Conservation (phyloP, 352 stramenopile genomes). For the Globisporangium iwayamae region DNA sequence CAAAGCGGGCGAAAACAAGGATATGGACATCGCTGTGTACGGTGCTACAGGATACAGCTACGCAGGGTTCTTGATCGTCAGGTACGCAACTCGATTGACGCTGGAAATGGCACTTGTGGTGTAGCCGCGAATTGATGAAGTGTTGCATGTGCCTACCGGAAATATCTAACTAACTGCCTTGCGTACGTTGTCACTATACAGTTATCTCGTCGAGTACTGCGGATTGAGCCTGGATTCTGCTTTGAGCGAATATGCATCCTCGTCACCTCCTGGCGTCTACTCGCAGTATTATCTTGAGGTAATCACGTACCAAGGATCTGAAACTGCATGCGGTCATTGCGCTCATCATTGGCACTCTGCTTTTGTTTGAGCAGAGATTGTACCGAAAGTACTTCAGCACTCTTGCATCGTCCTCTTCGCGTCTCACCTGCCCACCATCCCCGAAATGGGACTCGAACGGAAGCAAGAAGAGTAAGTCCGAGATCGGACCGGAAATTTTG, state of each 20-base stretch:
- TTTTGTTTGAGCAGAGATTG: slow-evolving; percentile 30
- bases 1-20: slow-evolving; percentile 52
- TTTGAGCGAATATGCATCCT: slow-evolving; percentile 55
- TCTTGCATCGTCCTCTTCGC: slow-evolving; percentile 43
- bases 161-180: background rate
- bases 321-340: background rate
- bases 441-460: slow-evolving; percentile 66
- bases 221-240: slow-evolving; percentile 56
- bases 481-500: slow-evolving; percentile 57
- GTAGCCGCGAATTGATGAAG: background rate
- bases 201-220: slow-evolving; percentile 73
- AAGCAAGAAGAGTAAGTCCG: slow-evolving; percentile 32
- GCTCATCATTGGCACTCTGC: slow-evolving; percentile 4
- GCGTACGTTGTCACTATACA: slow-evolving; percentile 16
- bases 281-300: slow-evolving; percentile 68
- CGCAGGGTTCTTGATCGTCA: slow-evolving; percentile 72
- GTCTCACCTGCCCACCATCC: slow-evolving; percentile 42
- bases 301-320: background rate
- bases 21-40: slow-evolving; percentile 80
- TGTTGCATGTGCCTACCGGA: background rate
- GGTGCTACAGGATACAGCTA: slow-evolving; percentile 62
- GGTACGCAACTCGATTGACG: slow-evolving; percentile 25
- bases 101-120: background rate
- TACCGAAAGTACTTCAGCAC: slow-evolving; percentile 83
- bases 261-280: slow-evolving; percentile 61